A percentile compares a stretch with the other conserved stretches of the same genome.
phyloP scores from a whole-genome alignment of 1,284 basidiomycete species.

The Microbotryomycetes sp. region DNA sequence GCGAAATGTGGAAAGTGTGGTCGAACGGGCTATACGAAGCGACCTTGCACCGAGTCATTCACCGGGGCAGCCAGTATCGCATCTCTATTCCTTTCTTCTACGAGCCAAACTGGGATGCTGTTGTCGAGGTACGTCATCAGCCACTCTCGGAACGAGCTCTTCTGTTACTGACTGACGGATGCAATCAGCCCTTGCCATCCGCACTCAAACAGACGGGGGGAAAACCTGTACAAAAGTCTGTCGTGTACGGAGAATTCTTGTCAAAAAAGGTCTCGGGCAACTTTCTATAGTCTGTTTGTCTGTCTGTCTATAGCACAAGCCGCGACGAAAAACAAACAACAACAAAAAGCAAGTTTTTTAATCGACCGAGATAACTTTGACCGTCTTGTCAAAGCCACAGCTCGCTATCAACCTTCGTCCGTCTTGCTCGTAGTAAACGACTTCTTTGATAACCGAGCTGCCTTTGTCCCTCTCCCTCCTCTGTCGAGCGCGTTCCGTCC shows the following conservation, averaged over 20 bases:
- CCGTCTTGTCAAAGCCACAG: slow-evolving; percentile 33
- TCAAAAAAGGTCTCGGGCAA: slow-evolving; percentile 62
- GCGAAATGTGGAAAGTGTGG: slow-evolving; percentile 79
- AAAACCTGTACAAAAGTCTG: slow-evolving; percentile 45
- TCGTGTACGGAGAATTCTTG: slow-evolving; percentile 68
- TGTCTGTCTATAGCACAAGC: too few relatives aligned
- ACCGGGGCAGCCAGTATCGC: slow-evolving; percentile 64
- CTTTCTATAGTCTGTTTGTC: slow-evolving; percentile 48
- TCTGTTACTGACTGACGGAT: too few relatives aligned
- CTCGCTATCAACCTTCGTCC: slow-evolving; percentile 3
- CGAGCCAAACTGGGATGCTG: slow-evolving; percentile 67
- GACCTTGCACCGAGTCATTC: slow-evolving; percentile 71
- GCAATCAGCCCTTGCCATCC: slow-evolving; percentile 5
- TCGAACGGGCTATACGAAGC: slow-evolving; percentile 66
- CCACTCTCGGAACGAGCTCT: slow-evolving; percentile 48
- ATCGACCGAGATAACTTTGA: slow-evolving; percentile 9
- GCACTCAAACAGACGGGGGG: slow-evolving; percentile 2
- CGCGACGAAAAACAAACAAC: neutral
- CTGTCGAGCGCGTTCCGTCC: slow-evolving; percentile 22
- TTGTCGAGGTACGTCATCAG: slow-evolving; percentile 50
- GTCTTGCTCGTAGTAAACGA: neutral
- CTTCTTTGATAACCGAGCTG: slow-evolving; percentile 29
- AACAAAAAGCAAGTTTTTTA: neutral
- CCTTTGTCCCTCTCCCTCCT: slow-evolving; percentile 30
- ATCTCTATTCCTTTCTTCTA: slow-evolving; percentile 78